Evolutionary conservation across 192 early-diverging fungal genomes (phyloP), one percentile per base, ranked within the genome.

Genomic region (Coemansia sp.): DNA sequence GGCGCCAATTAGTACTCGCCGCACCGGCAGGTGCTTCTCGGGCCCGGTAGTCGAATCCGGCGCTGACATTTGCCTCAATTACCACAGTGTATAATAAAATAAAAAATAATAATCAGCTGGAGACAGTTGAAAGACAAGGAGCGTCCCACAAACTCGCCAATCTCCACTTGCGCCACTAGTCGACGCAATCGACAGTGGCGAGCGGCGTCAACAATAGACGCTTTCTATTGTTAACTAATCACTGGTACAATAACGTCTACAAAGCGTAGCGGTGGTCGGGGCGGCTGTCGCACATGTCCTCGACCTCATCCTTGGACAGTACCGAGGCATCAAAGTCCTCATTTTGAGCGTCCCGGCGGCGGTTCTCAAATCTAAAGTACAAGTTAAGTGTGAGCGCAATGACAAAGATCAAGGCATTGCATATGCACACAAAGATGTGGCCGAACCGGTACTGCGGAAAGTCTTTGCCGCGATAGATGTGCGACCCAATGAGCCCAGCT

Each of bases 1-100:
- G 0, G 87, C 85, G 6, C 85, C 93, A 35, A 97, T 76, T 3
- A 97, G 83, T 22, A 97, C 80, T 46, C 83, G 70, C 41, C 60
- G 65, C 3, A 34, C 44, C 4, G 42, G 43, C 21, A 39, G 32
- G 5, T 24, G 38, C 39, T 42, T 27, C 56, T 58, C 36, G 21
- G 46, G 46, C 24, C 27, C 46, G 7, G 24, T 24, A 15, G 46
- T 15, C 46, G 24, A 50, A 50, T 33, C 19, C 11, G 58, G 6
- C 33, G 26, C 18, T n/a, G 46, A 50, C 46, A 50, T 50, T 50
- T 46, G 19, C 10, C 15, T 12, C 12, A 50, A 50, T 50, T n/a
- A 15, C 19, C 42, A 19, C 19, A 38, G 36, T 27, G 32, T 7
- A 38, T 29, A 42, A 3, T 40, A 33, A 24, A 26, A 37, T 15